Percentiles rank a stretch among this genome's conserved stretches.
phyloP scores from a whole-genome alignment of 2,329 filamentous ascomycete genomes.

The Fusarium sp. region DNA sequence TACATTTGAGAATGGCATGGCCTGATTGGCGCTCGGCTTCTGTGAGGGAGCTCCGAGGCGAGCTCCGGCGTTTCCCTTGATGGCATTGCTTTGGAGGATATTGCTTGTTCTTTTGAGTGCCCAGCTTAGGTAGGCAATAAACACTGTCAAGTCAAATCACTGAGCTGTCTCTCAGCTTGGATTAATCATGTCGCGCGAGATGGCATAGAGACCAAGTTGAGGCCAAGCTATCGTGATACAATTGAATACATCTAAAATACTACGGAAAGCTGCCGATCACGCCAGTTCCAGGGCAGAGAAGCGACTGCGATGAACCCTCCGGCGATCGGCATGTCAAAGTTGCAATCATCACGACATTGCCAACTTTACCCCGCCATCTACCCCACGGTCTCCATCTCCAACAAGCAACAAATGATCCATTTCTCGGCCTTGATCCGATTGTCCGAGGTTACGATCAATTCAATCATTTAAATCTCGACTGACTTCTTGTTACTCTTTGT shows the following conservation, averaged over 20 bases:
- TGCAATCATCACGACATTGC: constrained; percentile 31
- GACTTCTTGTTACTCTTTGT: background rate
- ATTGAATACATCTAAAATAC: background rate
- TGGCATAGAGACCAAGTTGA: background rate
- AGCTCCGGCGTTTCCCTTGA: background rate
- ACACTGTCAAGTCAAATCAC: background rate
- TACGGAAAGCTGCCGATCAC: background rate
- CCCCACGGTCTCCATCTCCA: constrained; percentile 17
- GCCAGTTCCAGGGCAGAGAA: background rate
- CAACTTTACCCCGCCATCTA: constrained; percentile 31
- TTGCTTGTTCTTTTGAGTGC: background rate
- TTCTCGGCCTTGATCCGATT: constrained; percentile 2
- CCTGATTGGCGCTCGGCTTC: background rate
- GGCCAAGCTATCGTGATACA: background rate
- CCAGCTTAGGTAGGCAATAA: background rate
- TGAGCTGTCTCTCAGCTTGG: background rate
- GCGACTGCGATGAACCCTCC: constrained; percentile 5
- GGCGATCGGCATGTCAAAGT: constrained; percentile 27
- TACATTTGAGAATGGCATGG: background rate
- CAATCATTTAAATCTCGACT: background rate
- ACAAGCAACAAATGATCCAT: background rate
- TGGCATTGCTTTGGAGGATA: background rate
- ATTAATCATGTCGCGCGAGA: background rate
- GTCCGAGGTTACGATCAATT: constrained; percentile 12
- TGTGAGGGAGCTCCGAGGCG: background rate